Base-by-base conservation (phyloP, 768 basidiomycete species). In the Crucibulum laeve region DNA sequence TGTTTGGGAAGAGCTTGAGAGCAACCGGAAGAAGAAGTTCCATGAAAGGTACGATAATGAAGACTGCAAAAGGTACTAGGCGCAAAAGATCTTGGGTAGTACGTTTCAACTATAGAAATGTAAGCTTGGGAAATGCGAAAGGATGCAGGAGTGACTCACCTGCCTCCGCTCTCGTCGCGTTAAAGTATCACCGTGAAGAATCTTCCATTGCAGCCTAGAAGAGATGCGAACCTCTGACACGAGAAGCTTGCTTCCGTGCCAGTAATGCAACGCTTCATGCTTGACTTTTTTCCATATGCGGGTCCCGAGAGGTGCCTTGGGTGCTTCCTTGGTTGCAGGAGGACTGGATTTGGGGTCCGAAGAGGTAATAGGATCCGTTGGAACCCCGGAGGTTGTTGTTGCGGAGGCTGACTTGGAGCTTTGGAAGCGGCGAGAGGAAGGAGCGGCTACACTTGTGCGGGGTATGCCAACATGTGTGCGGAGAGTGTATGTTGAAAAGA, bases 31-130 rank as follows among this genome's bases (percentile, higher is more conserved):
- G 79, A 4, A 99, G 74, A 14, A 99, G 62, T 60, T 98, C 96
- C 95, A 98, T 98, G 75, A 98, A 98, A 1, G 96, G 96, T 2
- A 99, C 91, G 54, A 96, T 73, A 50, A 98, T 60, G 68, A 99
- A 97, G 39, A 91, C 91, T 5, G 89, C 81, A 65, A 99, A 99
- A 1, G 96, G 96, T 18, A 98, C 83, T 11, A 99, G 82, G 23
- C 96, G 82, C 42, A 99, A 66, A 23, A 98, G 59, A 64, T 99
- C 96, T 64, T 85, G 84, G 0, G 94, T 98, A 1, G 96, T 99
- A 35, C 95, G 83, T 64, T 77, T 87, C 54, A 98, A 69, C 93
- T 98, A 47, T 25, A 51, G 22, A 15, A 4, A 40, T 21, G 36
- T 34, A 38, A 38, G 34, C 11, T 26, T 28, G 8, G 40, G 24